Base-by-base conservation (phyloP, 345 rosid genomes). In the Carallia brachiata region DNA sequence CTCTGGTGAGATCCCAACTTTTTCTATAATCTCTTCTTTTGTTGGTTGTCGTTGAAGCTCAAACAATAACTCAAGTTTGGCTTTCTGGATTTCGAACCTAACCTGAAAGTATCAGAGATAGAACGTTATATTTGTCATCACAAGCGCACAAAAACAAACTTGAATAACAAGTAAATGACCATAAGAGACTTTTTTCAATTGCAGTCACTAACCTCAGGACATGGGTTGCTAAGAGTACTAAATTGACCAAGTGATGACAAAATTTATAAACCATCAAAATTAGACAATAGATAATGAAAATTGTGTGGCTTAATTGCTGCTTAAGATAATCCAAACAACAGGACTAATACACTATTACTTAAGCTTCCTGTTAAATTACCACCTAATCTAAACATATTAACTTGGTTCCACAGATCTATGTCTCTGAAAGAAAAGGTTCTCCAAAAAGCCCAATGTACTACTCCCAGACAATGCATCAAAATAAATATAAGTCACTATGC, bases 31-130 rank as follows among this genome's bases (percentile, higher is more conserved):
- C 79, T 95, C 99, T 28, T 86, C 84, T 58, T 85, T 92, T 47
- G 92, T 87, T 9, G 99, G 97, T 44, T 74, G 40, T 59, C 97
- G 85, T 27, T 87, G 84, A 28, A 84, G 84, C 81, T 90, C 86
- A 77, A 85, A 85, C 70, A 77, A 62, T 58, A 95, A 72, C 73
- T 89, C 91, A 32, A 81, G 84, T 83, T 85, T 92, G 2, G 90
- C 79, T 76, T 80, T 89, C 68, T 87, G 92, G 61, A 95, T 90
- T 63, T 90, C 93, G 17, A 67, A 82, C 78, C 96, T 87, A 16
- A 95, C 89, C 99, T 95, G 87, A 59, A 81, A 40, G 10, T 60
- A 70, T 34, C 40, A 44, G 76, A 28, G 28, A 28, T 30, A 61
- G 50, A 63, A 39, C 61, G 63, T 67, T 68, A 32, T 13, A 54